These are phyloP conservation scores for Candida pseudoglaebosa DNA, from an alignment of 805 yeast genomes.

Conservation along the genomic window DNA sequence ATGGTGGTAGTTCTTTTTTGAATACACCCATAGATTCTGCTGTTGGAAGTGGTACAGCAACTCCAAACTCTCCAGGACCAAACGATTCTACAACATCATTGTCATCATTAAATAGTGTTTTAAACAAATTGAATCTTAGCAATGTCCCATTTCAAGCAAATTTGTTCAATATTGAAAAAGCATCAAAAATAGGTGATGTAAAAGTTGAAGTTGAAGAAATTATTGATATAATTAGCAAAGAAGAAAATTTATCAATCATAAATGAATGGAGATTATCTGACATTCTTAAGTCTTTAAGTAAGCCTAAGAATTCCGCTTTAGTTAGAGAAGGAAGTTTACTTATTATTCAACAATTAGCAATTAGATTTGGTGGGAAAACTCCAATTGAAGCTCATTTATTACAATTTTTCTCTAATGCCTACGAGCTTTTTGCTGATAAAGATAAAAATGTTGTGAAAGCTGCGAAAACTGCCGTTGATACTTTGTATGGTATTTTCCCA, in stretches of 20 bases:
- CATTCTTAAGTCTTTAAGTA: slow-evolving; percentile 59
- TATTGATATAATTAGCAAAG: slow-evolving; percentile 44
- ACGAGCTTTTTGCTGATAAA: slow-evolving; percentile 79
- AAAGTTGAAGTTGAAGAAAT: slow-evolving; percentile 52
- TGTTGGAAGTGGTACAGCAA: slow-evolving; percentile 34
- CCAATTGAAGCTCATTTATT: slow-evolving; percentile 75
- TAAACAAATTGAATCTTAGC: slow-evolving; percentile 53
- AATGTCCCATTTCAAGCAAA: slow-evolving; percentile 63
- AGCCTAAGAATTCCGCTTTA: slow-evolving; percentile 68
- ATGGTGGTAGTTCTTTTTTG: slow-evolving; percentile 9
- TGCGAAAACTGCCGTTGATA: slow-evolving; percentile 74
- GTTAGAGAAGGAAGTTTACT: slow-evolving; percentile 75
- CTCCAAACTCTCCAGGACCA: slow-evolving; percentile 31
- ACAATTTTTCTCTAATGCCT: slow-evolving; percentile 57
- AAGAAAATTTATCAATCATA: slow-evolving; percentile 40
- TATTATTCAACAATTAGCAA: slow-evolving; percentile 53
- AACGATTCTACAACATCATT: slow-evolving; percentile 66
- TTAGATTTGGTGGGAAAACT: slow-evolving; percentile 59
- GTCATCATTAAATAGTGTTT: slow-evolving; percentile 65
- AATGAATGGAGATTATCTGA: slow-evolving; percentile 64
- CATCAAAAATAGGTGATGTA: slow-evolving; percentile 51
- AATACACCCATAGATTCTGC: slow-evolving; percentile 25
- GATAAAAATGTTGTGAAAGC: slow-evolving; percentile 82
- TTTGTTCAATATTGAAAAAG: slow-evolving; percentile 48
- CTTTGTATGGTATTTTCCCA: slow-evolving; percentile 67